These are phyloP conservation scores for Ormosia emarginata DNA, from an alignment of 306 rosid species.

Conservation along the genomic window DNA sequence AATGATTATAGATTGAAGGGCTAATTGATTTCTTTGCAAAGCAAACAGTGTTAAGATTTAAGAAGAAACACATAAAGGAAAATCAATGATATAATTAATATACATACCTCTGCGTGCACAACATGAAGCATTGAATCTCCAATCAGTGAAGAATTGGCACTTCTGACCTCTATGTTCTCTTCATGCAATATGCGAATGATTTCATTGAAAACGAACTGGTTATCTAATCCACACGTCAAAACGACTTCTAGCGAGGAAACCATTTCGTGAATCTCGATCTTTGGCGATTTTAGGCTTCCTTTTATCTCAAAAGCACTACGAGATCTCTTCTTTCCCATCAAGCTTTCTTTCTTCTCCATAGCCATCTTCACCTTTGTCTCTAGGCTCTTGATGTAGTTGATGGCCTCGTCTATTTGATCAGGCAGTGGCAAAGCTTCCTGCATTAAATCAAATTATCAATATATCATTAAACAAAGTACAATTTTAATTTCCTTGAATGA, in stretches of 20 bases:
- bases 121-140: slow-evolving; percentile 31
- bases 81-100: background rate
- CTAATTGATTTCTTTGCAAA: background rate
- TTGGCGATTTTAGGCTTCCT: slow-evolving; percentile 29
- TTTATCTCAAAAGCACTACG: background rate
- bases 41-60: background rate
- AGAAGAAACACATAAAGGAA: background rate
- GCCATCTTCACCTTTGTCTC: slow-evolving; percentile 44
- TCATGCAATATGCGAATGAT: slow-evolving; percentile 51
- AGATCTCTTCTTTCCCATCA: slow-evolving; percentile 33
- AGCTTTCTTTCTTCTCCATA: slow-evolving; percentile 41
- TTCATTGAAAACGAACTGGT: slow-evolving; percentile 50
- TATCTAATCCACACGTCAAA: slow-evolving; percentile 42
- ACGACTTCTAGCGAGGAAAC: slow-evolving; percentile 52
- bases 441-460: background rate
- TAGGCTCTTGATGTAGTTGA: slow-evolving; percentile 43
- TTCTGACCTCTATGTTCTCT: slow-evolving; percentile 43
- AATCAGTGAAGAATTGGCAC: slow-evolving; percentile 35
- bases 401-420: slow-evolving; percentile 64
- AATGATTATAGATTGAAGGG: background rate
- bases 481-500: background rate
- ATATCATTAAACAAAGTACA: background rate
- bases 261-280: slow-evolving; percentile 49
- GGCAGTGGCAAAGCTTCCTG: slow-evolving; percentile 42
- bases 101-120: slow-evolving; percentile 54